A percentile compares a stretch with the other conserved stretches of the same genome.
Conservation (phyloP, 768 basidiomycete genomes). For the Collybiopsis confluens region DNA sequence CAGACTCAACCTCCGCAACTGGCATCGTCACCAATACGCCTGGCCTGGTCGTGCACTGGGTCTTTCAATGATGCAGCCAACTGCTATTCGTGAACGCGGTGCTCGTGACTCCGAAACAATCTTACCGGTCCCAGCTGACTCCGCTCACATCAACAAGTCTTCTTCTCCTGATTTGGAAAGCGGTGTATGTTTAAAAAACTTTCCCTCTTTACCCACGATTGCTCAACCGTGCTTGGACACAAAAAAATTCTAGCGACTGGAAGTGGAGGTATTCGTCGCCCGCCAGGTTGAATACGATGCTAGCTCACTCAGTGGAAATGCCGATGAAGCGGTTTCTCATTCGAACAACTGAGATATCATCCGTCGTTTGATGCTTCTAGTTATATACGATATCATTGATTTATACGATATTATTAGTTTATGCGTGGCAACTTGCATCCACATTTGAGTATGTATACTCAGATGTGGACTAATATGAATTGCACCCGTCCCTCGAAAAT, state of each 20-base stretch:
- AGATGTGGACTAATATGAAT: no score
- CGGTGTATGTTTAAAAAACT: background rate
- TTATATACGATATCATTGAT: no score
- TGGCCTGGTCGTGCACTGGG: conserved; percentile 7
- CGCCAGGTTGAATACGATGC: conserved; percentile 1
- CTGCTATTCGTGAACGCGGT: background rate
- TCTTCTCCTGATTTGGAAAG: background rate
- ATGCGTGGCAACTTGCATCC: no score
- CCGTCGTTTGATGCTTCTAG: no score
- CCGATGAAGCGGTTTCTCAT: background rate
- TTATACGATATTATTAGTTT: no score
- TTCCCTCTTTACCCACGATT: no score
- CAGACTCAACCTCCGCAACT: conserved; percentile 13
- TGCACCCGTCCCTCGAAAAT: no score
- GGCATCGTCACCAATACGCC: conserved; percentile 13
- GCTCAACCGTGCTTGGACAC: no score
- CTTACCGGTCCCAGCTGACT: background rate
- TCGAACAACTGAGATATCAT: background rate
- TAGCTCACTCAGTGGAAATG: background rate
- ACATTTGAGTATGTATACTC: no score
- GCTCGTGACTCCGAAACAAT: background rate
- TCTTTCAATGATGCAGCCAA: conserved; percentile 7
- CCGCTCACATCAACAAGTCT: background rate
- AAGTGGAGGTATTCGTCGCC: background rate
- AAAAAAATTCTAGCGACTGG: no score